A percentile compares a stretch with the other conserved stretches of the same genome.
phyloP scores from a whole-genome alignment of 768 basidiomycete species.

The Pisolithus orientalis region DNA sequence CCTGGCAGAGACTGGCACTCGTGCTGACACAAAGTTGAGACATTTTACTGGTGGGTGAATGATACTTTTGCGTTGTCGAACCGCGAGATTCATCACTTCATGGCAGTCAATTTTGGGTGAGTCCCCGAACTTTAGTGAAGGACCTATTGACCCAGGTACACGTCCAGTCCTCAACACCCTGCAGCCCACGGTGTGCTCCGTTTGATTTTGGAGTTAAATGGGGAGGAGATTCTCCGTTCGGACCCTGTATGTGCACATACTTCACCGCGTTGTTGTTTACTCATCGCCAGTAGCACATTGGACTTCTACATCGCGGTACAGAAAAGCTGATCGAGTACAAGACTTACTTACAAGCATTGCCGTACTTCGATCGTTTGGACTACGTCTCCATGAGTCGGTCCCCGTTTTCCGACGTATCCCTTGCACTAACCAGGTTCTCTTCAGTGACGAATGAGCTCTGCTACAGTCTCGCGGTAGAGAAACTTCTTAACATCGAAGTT shows the following conservation, averaged over 20 bases:
- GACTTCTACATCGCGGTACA: conserved; percentile 93
- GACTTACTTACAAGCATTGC: conserved; percentile 93
- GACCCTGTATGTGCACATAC: conserved; percentile 54
- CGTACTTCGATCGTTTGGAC: conserved; percentile 98
- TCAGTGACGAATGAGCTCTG: conserved; percentile 98
- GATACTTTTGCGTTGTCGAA: not conserved
- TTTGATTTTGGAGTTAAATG: conserved; percentile 95
- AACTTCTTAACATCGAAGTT: conserved; percentile 93
- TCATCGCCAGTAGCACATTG: conserved; percentile 63
- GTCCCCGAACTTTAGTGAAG: conserved; percentile 9
- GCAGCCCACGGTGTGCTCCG: conserved; percentile 98
- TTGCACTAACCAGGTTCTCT: not conserved
- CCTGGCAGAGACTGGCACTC: conserved; percentile 63
- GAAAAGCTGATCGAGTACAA: conserved; percentile 99
- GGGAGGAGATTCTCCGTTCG: conserved; percentile 86
- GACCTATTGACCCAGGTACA: not conserved
- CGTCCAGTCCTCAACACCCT: conserved; percentile 76
- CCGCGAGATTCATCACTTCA: not conserved
- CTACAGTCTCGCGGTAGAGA: conserved; percentile 96
- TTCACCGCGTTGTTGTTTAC: not conserved
- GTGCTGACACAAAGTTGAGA: conserved; percentile 74
- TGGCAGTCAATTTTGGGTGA: conserved; percentile 86
- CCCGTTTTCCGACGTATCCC: conserved; percentile 1
- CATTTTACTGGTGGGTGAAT: conserved; percentile 81
- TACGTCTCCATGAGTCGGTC: conserved; percentile 97